Percentiles rank a stretch among this genome's conserved stretches.
These are phyloP conservation scores for Intubia oerlemansii DNA, from an alignment of 2,329 filamentous ascomycete genomes.

Conservation along the genomic window DNA sequence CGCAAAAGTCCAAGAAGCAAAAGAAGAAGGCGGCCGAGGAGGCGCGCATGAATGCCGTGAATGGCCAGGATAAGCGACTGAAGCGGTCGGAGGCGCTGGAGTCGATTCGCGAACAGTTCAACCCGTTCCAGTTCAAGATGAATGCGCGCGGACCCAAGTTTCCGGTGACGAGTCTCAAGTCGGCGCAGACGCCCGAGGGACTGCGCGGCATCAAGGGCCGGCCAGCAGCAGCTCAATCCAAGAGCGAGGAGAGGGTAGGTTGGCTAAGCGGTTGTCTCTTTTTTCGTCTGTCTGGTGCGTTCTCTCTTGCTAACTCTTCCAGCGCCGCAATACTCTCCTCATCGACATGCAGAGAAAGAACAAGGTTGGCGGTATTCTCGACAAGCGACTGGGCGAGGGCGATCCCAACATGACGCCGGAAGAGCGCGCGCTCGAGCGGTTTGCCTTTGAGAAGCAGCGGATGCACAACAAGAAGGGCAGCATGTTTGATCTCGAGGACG, in stretches of 20 bases:
- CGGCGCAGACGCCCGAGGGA: constrained; percentile 23
- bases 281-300: too few relatives aligned
- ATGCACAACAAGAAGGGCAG: constrained; percentile 49
- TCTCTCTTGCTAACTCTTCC: constrained; percentile 4
- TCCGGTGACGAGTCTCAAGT: constrained; percentile 51
- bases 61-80: constrained; percentile 47
- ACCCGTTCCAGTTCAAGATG: constrained; percentile 87
- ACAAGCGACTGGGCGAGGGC: constrained; percentile 88
- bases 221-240: constrained; percentile 66
- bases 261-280: too few relatives aligned
- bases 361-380: constrained; percentile 80
- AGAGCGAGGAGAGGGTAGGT: constrained; percentile 57
- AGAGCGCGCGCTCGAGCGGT: constrained; percentile 78
- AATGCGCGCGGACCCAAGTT: constrained; percentile 64
- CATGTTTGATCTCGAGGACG: constrained; percentile 81
- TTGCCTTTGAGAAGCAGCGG: constrained; percentile 68
- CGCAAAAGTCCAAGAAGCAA: constrained; percentile 89
- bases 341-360: constrained; percentile 75
- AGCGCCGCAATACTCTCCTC: constrained; percentile 66
- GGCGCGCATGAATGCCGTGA: constrained; percentile 27
- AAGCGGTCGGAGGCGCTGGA: constrained; percentile 60
- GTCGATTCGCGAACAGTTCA: constrained; percentile 86
- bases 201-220: constrained; percentile 44
- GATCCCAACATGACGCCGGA: constrained; percentile 87
- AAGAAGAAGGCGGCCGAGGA: constrained; percentile 53